phyloP scores from a whole-genome alignment of 768 basidiomycete genomes.

The Phylloporus arenicola region DNA sequence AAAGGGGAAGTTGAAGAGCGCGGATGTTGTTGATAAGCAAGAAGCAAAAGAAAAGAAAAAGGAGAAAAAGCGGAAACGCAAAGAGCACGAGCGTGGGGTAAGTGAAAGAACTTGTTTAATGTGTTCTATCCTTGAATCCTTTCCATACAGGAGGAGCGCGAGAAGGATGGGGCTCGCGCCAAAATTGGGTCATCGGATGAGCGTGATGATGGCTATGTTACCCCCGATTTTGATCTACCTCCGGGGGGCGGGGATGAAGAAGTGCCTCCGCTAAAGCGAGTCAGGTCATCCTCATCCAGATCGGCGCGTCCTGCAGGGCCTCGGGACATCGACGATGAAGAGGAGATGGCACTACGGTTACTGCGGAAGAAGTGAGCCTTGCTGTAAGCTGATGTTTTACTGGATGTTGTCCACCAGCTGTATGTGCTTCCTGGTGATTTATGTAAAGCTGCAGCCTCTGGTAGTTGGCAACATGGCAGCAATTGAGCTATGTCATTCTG shows the following conservation, averaged over 20 bases:
- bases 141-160: conserved; percentile 20
- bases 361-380: conserved; percentile 34
- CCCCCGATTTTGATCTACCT: conserved; percentile 61
- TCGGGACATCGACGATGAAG: conserved; percentile 47
- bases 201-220: conserved; percentile 67
- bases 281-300: conserved; percentile 25
- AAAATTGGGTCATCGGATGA: conserved; percentile 35
- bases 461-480: too few relatives aligned
- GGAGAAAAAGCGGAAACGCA: conserved; percentile 90
- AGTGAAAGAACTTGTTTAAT: background rate
- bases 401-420: conserved; percentile 1
- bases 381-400: background rate
- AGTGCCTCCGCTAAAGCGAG: conserved; percentile 31
- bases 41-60: conserved; percentile 82
- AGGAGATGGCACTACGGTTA: conserved; percentile 60
- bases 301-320: conserved; percentile 20
- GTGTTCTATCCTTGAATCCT: background rate
- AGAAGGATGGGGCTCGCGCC: conserved; percentile 21
- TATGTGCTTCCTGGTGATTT: too few relatives aligned
- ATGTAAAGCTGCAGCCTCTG: too few relatives aligned
- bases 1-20: conserved; percentile 60
- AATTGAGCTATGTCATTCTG: too few relatives aligned
- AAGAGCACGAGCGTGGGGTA: conserved; percentile 58
- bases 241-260: conserved; percentile 34
- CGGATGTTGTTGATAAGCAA: conserved; percentile 72